Conservation (phyloP, 768 basidiomycete genomes). For the Leccinum disarticulatum region DNA sequence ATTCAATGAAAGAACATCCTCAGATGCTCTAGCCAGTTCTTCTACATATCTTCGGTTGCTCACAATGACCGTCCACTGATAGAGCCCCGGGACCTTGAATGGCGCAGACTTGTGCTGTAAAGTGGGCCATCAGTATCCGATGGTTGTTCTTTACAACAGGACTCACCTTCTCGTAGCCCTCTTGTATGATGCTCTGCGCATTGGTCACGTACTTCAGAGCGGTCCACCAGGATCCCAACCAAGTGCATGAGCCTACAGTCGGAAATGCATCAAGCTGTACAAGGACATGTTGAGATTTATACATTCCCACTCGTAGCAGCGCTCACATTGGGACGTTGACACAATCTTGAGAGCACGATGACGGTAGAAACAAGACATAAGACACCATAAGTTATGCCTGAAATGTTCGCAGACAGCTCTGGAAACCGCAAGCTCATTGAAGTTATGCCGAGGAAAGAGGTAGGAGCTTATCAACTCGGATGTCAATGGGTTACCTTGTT, state of each 20-base stretch:
- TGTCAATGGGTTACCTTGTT: too few relatives aligned
- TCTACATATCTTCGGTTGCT: conserved; percentile 33
- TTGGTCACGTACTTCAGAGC: conserved; percentile 17
- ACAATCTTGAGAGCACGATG: background rate
- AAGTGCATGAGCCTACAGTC: conserved; percentile 24
- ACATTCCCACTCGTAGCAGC: too few relatives aligned
- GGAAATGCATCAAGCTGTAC: conserved; percentile 31
- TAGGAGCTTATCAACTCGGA: too few relatives aligned
- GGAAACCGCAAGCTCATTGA: background rate
- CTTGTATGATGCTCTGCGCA: conserved; percentile 24
- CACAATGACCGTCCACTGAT: conserved; percentile 41
- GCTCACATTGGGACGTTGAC: conserved; percentile 3
- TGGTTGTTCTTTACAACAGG: too few relatives aligned
- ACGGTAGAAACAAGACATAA: background rate
- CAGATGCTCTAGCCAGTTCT: conserved; percentile 40
- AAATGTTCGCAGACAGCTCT: background rate
- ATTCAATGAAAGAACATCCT: conserved; percentile 37
- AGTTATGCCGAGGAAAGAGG: too few relatives aligned
- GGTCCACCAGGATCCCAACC: conserved; percentile 29
- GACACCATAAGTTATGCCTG: background rate
- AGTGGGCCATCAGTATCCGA: background rate
- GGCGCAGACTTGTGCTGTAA: conserved; percentile 25
- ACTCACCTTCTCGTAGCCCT: conserved; percentile 33
- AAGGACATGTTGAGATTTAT: background rate
- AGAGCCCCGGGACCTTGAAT: conserved; percentile 32